phyloP scores from a whole-genome alignment of 1,139 yeast genomes.

The Magnusiomyces fungicola region DNA sequence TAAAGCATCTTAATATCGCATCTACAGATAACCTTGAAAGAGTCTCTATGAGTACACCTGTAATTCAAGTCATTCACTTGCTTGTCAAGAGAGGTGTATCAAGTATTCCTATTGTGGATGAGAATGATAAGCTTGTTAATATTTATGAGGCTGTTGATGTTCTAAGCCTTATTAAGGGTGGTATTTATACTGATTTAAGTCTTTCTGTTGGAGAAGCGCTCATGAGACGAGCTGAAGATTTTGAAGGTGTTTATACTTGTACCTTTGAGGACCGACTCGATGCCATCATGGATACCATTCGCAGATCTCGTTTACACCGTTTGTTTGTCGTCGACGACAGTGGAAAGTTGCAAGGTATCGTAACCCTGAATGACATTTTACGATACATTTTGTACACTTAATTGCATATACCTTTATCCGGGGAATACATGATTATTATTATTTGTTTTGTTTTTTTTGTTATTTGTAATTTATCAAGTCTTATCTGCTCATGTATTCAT shows the following conservation, averaged over 20 bases:
- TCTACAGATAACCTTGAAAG: conserved; percentile 56
- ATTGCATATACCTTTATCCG: neutral
- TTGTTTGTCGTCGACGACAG: conserved; percentile 83
- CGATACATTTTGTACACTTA: conserved; percentile 73
- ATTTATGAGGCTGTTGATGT: conserved; percentile 97
- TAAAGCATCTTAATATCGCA: conserved; percentile 62
- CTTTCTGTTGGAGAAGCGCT: conserved; percentile 94
- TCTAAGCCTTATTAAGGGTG: conserved; percentile 86
- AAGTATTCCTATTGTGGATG: conserved; percentile 89
- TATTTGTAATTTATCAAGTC: neutral
- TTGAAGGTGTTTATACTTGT: conserved; percentile 97
- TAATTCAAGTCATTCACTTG: conserved; percentile 83
- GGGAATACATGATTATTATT: neutral
- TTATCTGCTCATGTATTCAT: neutral
- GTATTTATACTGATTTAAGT: conserved; percentile 84
- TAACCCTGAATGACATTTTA: conserved; percentile 86
- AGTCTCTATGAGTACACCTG: conserved; percentile 88
- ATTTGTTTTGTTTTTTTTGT: neutral
- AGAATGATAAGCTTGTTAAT: conserved; percentile 62
- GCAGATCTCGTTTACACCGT: conserved; percentile 86
- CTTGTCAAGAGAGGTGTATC: conserved; percentile 75
- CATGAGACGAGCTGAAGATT: conserved; percentile 90
- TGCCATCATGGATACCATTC: conserved; percentile 87
- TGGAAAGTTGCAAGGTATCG: conserved; percentile 72
- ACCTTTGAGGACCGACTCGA: conserved; percentile 81